Base-by-base conservation (phyloP, 2,329 filamentous ascomycete genomes). In the Trichothecium roseum region DNA sequence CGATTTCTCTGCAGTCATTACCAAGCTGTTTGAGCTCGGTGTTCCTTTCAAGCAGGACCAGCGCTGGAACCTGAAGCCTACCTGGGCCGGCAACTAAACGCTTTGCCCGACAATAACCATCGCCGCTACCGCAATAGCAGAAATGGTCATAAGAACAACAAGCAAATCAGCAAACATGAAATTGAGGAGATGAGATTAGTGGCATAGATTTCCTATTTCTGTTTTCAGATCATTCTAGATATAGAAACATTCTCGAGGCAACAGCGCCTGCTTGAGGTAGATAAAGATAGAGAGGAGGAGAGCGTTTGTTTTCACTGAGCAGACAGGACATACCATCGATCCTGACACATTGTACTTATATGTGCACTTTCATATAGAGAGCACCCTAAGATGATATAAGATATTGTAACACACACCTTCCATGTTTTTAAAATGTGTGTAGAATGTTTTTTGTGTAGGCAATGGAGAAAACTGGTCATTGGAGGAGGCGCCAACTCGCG, bases 21-120 rank as follows among this genome's bases (percentile, higher is more conserved):
- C 74, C 49, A 89, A 81, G 68, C 74, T 98, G 33, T 89, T 96
- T 48, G 89, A 96, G 72, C 77, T 95, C 12, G 89, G 89, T 51
- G 89, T 96, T 40, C 88, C 89, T 26, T 96, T 95, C 59, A 60
- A 76, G 49, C 73, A 74, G 57, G 71, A 72, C 48, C 59, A 80
- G 57, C 56, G 68, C 52, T 81, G 68, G 60, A 68, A 63, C 46
- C 76, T 89, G 65, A 86, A 86, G 74, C 55, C 60, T 36, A 61
- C 58, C 37, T 51, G 54, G 47, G 50, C 54, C 28, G 51, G 56
- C 43, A 56, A 51, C 35, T 43, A 50, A 34, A 49, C 49, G n/a
- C n/a, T n/a, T n/a, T n/a, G n/a, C n/a, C n/a, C n/a, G 40, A 35
- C 10, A 22, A 14, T 12, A 9, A 6, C 20, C 20, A 24, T 10